phyloP scores from a whole-genome alignment of 2,329 filamentous ascomycete species.

The Periconia sp. region DNA sequence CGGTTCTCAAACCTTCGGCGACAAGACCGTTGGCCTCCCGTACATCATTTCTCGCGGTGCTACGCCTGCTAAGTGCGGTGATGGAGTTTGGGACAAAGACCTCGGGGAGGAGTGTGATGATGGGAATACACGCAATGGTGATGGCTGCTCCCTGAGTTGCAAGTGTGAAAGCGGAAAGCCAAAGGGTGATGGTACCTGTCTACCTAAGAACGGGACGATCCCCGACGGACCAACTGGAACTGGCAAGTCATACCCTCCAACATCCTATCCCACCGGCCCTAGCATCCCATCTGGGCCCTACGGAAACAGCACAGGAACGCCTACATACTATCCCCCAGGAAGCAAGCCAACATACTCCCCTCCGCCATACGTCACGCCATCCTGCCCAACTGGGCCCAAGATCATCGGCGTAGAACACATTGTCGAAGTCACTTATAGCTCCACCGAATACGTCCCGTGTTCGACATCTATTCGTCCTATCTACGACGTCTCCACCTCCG shows the following conservation, averaged over 20 bases:
- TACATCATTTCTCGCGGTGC: constrained; percentile 24
- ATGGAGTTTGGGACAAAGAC: constrained; percentile 21
- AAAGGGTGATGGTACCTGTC: constrained; percentile 21
- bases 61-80: constrained; percentile 24
- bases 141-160: constrained; percentile 23
- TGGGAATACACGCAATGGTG: constrained; percentile 18
- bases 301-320: constrained; percentile 14
- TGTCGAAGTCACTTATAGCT: constrained; percentile 17
- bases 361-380: constrained; percentile 17
- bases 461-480: constrained; percentile 17
- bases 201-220: constrained; percentile 6
- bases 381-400: constrained; percentile 17
- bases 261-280: constrained; percentile 7
- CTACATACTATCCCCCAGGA: constrained; percentile 10
- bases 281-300: constrained; percentile 3
- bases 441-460: constrained; percentile 14
- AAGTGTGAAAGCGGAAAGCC: constrained; percentile 23
- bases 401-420: constrained; percentile 23
- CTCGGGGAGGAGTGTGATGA: constrained; percentile 25
- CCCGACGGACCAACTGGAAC: constrained; percentile 11
- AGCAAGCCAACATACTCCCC: constrained; percentile 11
- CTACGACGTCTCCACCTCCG: constrained; percentile 18
- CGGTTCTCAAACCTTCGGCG: constrained; percentile 20
- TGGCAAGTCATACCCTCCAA: constrained; percentile 6
- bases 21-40: constrained; percentile 20